Evolutionary conservation across 2,329 filamentous ascomycete species (phyloP).

Genomic region (Cercospora zeae-maydis): DNA sequence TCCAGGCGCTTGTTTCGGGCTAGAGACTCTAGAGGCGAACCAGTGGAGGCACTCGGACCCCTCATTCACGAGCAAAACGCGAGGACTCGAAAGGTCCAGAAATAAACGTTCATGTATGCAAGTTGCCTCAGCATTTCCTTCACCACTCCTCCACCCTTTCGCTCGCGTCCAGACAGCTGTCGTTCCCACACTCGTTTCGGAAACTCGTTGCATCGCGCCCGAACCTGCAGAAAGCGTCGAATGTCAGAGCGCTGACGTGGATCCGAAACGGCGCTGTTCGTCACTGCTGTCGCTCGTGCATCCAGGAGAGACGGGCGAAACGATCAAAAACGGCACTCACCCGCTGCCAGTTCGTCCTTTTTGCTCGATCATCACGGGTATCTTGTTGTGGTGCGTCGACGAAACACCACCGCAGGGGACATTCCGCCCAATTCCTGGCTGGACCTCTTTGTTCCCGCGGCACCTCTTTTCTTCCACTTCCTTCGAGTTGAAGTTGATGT

Average conservation of each 20-base stretch:
- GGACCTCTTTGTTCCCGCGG: not conserved
- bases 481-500: not conserved
- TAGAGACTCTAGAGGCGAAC: slow-evolving; percentile 5
- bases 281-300: slow-evolving; percentile 5
- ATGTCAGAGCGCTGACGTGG: slow-evolving; percentile 6
- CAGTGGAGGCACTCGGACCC: not conserved
- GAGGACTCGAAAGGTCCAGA: not conserved
- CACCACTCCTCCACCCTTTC: not conserved
- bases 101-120: not conserved
- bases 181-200: slow-evolving; percentile 3
- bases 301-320: slow-evolving; percentile 7
- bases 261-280: slow-evolving; percentile 5
- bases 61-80: slow-evolving; percentile 1
- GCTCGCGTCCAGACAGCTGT: not conserved
- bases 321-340: slow-evolving; percentile 1
- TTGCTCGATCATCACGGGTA: not conserved
- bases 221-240: not conserved
- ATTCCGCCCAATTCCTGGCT: not conserved
- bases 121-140: not conserved
- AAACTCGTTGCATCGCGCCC: not conserved
- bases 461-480: not conserved
- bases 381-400: not conserved
- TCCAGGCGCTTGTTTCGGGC: slow-evolving; percentile 9
- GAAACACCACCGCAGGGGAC: not conserved
- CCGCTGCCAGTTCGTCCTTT: not conserved